Evolutionary conservation across 257 asterid species (phyloP).

Genomic region (Capsicum rhomboideum): DNA sequence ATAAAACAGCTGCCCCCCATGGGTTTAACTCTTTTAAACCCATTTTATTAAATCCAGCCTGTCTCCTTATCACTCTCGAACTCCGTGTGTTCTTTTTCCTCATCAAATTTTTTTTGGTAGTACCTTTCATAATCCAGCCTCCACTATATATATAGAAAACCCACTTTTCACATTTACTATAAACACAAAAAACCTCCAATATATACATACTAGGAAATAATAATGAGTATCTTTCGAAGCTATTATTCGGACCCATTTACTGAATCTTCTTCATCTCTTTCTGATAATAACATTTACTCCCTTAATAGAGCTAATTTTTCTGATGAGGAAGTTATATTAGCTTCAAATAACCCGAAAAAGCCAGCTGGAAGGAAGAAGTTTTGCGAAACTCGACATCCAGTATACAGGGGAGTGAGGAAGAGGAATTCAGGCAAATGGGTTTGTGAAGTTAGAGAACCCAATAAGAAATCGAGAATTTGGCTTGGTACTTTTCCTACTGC

Average conservation of each 20-base stretch:
- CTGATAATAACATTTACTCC: not conserved
- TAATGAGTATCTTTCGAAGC: not conserved
- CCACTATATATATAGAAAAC: not conserved
- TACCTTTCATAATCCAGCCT: not conserved
- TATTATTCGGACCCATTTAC: not conserved
- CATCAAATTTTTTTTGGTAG: not conserved
- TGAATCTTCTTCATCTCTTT: not conserved
- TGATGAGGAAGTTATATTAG: not conserved
- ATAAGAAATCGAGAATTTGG: slow-evolving; percentile 62
- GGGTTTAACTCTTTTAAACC: not conserved
- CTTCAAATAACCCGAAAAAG: not conserved
- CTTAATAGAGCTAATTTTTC: not conserved
- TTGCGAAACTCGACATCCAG: slow-evolving; percentile 24
- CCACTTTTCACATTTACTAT: not conserved
- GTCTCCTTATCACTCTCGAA: not conserved
- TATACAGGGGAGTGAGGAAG: slow-evolving; percentile 51
- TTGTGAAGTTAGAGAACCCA: slow-evolving; percentile 59
- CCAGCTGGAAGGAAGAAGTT: not conserved
- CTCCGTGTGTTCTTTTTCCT: not conserved
- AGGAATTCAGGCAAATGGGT: slow-evolving; percentile 63
- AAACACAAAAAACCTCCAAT: not conserved
- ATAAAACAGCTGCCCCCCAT: not conserved
- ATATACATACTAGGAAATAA: too few species aligned
- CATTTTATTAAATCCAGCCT: not conserved
- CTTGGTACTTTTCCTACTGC: slow-evolving; percentile 55